phyloP scores from a whole-genome alignment of 2,329 filamentous ascomycete species.

The Onygena corvina region DNA sequence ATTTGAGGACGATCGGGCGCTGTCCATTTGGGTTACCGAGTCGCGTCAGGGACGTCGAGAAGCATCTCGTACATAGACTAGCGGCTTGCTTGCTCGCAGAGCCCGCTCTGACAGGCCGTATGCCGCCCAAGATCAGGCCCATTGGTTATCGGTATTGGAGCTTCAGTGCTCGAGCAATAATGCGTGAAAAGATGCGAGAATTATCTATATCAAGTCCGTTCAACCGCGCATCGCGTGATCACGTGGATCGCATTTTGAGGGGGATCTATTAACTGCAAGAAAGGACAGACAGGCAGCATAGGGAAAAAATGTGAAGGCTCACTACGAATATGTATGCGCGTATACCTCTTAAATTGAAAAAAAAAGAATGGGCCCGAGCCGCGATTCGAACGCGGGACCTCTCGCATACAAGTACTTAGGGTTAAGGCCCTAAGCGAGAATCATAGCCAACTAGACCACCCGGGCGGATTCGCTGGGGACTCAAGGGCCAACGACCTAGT shows the following conservation, averaged over 20 bases:
- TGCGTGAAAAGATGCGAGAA: background rate
- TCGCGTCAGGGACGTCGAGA: constrained; percentile 28
- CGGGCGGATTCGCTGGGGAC: background rate
- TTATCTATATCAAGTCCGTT: background rate
- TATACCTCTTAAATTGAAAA: no score
- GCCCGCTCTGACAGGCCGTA: background rate
- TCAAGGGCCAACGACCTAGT: background rate
- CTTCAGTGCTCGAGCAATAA: background rate
- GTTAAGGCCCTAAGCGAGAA: constrained; percentile 8
- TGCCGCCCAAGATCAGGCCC: background rate
- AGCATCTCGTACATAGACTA: constrained; percentile 31
- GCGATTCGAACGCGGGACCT: constrained; percentile 9
- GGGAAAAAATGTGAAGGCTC: background rate
- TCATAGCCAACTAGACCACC: constrained; percentile 9
- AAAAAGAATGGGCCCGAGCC: constrained; percentile 7
- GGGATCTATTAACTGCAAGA: no score
- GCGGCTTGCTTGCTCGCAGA: constrained; percentile 15
- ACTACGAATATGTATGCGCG: background rate
- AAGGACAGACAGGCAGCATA: background rate
- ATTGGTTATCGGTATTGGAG: background rate
- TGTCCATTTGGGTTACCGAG: constrained; percentile 23
- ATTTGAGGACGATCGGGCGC: constrained; percentile 23
- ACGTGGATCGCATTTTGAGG: background rate
- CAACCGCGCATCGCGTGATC: background rate
- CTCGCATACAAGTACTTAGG: constrained; percentile 8